Evolutionary conservation across 768 basidiomycete species (phyloP), one percentile per base, ranked within the genome.

Genomic region (Myochromella boudieri): DNA sequence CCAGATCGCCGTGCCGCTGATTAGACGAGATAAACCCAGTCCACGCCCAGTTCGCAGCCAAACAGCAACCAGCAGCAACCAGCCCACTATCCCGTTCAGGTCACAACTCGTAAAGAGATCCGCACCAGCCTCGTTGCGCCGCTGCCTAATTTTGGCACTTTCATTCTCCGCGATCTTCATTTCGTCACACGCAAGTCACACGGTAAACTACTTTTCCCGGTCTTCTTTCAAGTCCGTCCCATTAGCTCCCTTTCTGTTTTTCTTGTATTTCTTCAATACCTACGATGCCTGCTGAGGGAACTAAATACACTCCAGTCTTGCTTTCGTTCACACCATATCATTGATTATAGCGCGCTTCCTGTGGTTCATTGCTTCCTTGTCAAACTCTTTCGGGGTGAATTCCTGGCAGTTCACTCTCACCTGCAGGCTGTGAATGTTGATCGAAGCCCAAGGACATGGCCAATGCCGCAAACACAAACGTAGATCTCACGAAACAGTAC

Each of bases 1-100:
- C 52, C 56, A 55, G 59, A 61, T 64, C 59, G 60, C 55, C 56
- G 52, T 46, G 29, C 46, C 24, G 37, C 53, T 51, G n/a, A 44
- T 45, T 54, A 54, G 32, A 51, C 37, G 36, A 37, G 20, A 21
- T n/a, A 18, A 17, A 37, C 36, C 36, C 11, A 26, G 27, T 40
- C 11, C 26, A 26, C 17, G n/a, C 10, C 18, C 27, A 20, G 46
- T 29, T 38, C 10, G 36, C 48, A 49, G 51, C 49, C 53, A 43
- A 44, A 48, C 60, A 37, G 27, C 24, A 34, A 26, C 42, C 15
- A 17, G 24, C 26, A 41, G 24, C 28, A n/a, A n/a, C 39, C 34
- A 33, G 31, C 25, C 48, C 39, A 12, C 24, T 41, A 15, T 41
- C 57, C 25, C 4, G 41, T 46, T 17, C 3, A 29, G 54, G 0